Conservation (phyloP, 2,329 filamentous ascomycete species). For the Ramichloridium luteum region DNA sequence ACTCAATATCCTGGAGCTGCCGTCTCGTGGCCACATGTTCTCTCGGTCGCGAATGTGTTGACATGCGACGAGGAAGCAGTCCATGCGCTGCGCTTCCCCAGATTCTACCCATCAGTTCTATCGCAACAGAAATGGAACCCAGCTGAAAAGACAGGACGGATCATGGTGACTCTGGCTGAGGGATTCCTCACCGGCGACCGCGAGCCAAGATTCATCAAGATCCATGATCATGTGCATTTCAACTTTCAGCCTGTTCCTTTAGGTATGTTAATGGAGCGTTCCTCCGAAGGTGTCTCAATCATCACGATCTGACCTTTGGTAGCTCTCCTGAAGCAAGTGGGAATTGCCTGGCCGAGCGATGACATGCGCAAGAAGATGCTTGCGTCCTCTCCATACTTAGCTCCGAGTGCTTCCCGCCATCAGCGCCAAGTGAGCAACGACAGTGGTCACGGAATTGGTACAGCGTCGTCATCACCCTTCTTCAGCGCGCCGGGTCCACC, state of each 20-base stretch:
- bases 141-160: slow-evolving; percentile 57
- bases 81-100: slow-evolving; percentile 56
- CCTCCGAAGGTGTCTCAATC: not conserved
- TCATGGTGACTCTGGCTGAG: slow-evolving; percentile 66
- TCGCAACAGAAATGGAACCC: slow-evolving; percentile 60
- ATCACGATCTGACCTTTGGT: slow-evolving; percentile 3
- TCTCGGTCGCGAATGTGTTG: slow-evolving; percentile 5
- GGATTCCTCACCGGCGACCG: slow-evolving; percentile 38
- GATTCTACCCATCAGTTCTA: slow-evolving; percentile 57
- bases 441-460: no score
- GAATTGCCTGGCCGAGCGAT: slow-evolving; percentile 66
- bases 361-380: not conserved
- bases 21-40: slow-evolving; percentile 38
- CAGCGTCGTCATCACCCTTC: no score
- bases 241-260: slow-evolving; percentile 76
- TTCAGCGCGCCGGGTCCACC: slow-evolving; percentile 10
- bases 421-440: slow-evolving; percentile 10
- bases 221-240: slow-evolving; percentile 64
- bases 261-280: slow-evolving; percentile 38
- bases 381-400: not conserved
- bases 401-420: slow-evolving; percentile 2
- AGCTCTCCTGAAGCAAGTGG: slow-evolving; percentile 61
- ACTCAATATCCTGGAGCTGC: no score
- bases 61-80: not conserved
- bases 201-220: slow-evolving; percentile 48